Evolutionary conservation across 2,329 filamentous ascomycete genomes (phyloP).

Genomic region (Thermoascus crustaceus): DNA sequence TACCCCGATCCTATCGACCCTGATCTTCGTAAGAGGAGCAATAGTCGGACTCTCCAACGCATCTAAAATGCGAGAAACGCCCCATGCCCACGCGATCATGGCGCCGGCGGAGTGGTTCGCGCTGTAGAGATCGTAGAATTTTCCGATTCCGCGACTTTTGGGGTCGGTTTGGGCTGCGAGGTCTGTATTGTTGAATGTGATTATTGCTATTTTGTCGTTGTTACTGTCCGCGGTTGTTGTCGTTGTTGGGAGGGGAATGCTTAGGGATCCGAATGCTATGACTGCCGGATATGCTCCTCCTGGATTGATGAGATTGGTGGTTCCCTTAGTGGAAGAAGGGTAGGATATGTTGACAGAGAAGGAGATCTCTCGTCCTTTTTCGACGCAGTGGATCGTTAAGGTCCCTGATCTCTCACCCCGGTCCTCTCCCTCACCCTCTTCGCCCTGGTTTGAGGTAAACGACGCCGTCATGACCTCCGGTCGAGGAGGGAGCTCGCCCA

Average conservation of each 20-base stretch:
- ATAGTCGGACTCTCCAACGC: constrained; percentile 50
- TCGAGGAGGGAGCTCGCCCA: too few relatives aligned
- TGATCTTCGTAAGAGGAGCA: constrained; percentile 40
- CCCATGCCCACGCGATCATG: constrained; percentile 57
- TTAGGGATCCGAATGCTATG: constrained; percentile 48
- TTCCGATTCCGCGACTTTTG: constrained; percentile 47
- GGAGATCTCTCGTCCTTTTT: neutral
- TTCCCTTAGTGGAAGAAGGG: constrained; percentile 26
- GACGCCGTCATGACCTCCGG: too few relatives aligned
- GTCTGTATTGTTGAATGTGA: constrained; percentile 52
- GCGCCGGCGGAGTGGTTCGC: constrained; percentile 48
- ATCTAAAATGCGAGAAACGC: constrained; percentile 53
- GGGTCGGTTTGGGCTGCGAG: constrained; percentile 44
- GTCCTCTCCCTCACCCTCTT: too few relatives aligned
- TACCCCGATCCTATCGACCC: constrained; percentile 45
- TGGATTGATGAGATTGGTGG: too few relatives aligned
- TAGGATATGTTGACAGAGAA: neutral
- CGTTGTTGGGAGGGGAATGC: constrained; percentile 49
- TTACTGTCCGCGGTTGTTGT: too few relatives aligned
- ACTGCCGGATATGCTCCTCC: constrained; percentile 50
- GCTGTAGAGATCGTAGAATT: constrained; percentile 54
- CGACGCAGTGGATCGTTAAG: neutral
- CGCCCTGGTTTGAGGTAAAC: too few relatives aligned
- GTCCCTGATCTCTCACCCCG: too few relatives aligned
- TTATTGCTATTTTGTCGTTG: constrained; percentile 48